These are phyloP conservation scores for Trichoderma sp. DNA, from an alignment of 2,329 filamentous ascomycete genomes.

Conservation along the genomic window DNA sequence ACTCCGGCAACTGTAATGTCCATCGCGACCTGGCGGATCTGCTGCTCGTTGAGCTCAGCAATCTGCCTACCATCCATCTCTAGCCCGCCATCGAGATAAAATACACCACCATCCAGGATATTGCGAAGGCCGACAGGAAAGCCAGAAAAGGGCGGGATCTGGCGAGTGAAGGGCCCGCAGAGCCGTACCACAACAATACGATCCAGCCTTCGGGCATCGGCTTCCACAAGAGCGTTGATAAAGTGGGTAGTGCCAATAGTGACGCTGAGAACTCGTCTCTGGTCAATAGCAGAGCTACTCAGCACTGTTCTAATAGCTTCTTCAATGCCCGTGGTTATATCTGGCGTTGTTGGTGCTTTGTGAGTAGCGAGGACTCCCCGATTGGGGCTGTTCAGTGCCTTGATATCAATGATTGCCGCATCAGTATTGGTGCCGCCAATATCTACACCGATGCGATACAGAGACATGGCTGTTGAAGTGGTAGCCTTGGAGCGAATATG, in stretches of 20 bases:
- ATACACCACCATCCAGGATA: slow-evolving; percentile 42
- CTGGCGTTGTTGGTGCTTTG: slow-evolving; percentile 50
- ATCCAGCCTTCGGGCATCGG: slow-evolving; percentile 42
- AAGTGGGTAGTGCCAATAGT: slow-evolving; percentile 52
- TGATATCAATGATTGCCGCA: slow-evolving; percentile 45
- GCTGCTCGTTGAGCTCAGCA: slow-evolving; percentile 33
- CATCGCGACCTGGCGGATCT: slow-evolving; percentile 36
- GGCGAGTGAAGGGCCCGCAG: slow-evolving; percentile 44
- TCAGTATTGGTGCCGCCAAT: slow-evolving; percentile 45
- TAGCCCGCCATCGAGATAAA: slow-evolving; percentile 46
- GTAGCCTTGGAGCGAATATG: too few species aligned
- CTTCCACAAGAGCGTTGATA: slow-evolving; percentile 49
- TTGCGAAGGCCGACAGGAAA: slow-evolving; percentile 41
- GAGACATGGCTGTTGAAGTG: slow-evolving; percentile 29
- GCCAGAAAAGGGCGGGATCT: slow-evolving; percentile 46
- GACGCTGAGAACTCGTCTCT: slow-evolving; percentile 43
- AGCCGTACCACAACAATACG: slow-evolving; percentile 48
- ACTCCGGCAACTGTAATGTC: slow-evolving; percentile 38
- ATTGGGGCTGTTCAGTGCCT: slow-evolving; percentile 33
- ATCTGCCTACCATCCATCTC: slow-evolving; percentile 50
- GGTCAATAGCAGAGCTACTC: slow-evolving; percentile 36
- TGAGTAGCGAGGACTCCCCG: slow-evolving; percentile 46
- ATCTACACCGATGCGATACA: slow-evolving; percentile 47
- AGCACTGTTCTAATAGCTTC: slow-evolving; percentile 45
- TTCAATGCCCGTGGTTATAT: slow-evolving; percentile 50